phyloP scores from a whole-genome alignment of 345 rosid genomes.

The Reutealis trisperma region DNA sequence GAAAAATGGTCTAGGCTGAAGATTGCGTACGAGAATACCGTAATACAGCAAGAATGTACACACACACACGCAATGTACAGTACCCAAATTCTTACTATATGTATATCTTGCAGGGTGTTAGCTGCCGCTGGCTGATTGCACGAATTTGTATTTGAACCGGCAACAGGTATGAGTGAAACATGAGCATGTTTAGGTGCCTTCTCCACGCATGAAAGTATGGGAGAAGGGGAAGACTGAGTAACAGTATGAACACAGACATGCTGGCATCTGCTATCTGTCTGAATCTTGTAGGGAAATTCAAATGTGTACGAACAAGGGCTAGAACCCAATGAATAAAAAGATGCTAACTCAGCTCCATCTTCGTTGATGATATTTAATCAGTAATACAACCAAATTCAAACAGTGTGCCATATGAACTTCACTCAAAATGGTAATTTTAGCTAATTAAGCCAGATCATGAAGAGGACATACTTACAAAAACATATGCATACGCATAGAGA shows the following conservation, averaged over 20 bases:
- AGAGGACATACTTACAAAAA: too few relatives aligned
- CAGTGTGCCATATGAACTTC: too few relatives aligned
- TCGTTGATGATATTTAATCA: constrained; percentile 9
- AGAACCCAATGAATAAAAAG: constrained; percentile 19
- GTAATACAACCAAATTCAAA: background rate
- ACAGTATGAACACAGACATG: constrained; percentile 39
- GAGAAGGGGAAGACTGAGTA: constrained; percentile 67
- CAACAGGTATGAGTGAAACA: constrained; percentile 46
- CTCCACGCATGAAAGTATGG: constrained; percentile 54
- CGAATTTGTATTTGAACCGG: constrained; percentile 33
- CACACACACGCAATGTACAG: background rate
- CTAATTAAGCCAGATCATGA: background rate
- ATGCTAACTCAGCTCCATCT: constrained; percentile 23
- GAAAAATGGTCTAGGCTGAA: background rate
- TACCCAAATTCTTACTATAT: constrained; percentile 56
- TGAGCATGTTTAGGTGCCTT: constrained; percentile 45
- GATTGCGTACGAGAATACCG: background rate
- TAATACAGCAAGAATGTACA: background rate
- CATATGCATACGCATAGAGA: too few relatives aligned
- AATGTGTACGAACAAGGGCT: background rate
- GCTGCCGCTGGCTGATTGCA: constrained; percentile 33
- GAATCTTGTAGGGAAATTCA: constrained; percentile 20
- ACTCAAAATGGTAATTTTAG: background rate
- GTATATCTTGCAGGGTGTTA: constrained; percentile 59
- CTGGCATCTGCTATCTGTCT: constrained; percentile 13